Base-by-base conservation (phyloP, 2,329 filamentous ascomycete genomes). In the Cladosporium sp. region DNA sequence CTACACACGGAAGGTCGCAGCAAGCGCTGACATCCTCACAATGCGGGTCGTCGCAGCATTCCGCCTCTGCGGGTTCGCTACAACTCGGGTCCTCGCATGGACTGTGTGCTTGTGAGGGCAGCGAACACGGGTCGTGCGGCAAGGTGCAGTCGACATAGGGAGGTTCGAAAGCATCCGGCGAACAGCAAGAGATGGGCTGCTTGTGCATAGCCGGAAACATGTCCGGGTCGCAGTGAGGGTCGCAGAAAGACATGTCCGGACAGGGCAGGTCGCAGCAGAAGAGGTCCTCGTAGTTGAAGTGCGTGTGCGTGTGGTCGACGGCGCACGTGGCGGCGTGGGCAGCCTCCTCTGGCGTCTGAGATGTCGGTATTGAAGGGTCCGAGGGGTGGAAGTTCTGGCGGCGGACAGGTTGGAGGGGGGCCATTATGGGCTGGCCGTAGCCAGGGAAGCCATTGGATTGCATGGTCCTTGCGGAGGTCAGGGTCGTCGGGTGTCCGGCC, bases 11-110 rank as follows among this genome's bases (percentile, higher is more conserved):
- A 22, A 28, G 43, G 33, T 49, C 48, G 40, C 50, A 58, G 45
- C 56, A 58, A 10, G 50, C 53, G 28, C 46, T 54, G 10, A 54
- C 37, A n/a, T 58, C 55, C 10, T 65, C 62, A 53, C 64, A 72
- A 49, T 67, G 61, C 28, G 69, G 68, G 53, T 72, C 68, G 51
- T 61, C 69, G 16, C 52, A 54, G 22, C 52, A 54, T 18, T 49
- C 44, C 14, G 46, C 33, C 22, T 43, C 41, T 33, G 38, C 40
- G 7, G 52, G 52, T 14, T 54, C 52, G 10, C 41, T 46, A n/a
- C 52, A 54, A 37, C 52, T 43, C n/a, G 46, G 52, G 16, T 54
- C 52, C 19, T 54, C 43, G 13, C 52, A 54, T 9, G 52, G 52
- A n/a, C 33, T 49, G 33, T 53, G 50, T 3, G 40, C 50, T 43